These are phyloP conservation scores for Claviceps citrina DNA, from an alignment of 2,329 filamentous ascomycete species.

Conservation along the genomic window DNA sequence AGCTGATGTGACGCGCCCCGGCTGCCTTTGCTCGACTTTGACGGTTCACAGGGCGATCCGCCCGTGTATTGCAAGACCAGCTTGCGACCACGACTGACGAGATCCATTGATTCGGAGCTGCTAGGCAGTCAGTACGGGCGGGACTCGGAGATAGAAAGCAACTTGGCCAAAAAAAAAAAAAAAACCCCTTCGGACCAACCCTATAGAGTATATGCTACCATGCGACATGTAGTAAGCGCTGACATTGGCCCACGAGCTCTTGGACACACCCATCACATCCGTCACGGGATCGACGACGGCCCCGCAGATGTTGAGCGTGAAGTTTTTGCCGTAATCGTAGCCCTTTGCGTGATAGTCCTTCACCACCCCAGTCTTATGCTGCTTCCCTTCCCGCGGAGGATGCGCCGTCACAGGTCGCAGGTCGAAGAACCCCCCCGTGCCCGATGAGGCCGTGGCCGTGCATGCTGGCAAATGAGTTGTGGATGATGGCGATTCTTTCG, in stretches of 20 bases:
- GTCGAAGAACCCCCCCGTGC: slow-evolving; percentile 44
- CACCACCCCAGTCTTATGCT: slow-evolving; percentile 25
- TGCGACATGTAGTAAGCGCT: slow-evolving; percentile 60
- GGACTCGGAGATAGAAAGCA: background rate
- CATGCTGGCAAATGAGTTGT: slow-evolving; percentile 33
- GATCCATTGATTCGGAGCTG: slow-evolving; percentile 32
- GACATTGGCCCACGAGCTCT: slow-evolving; percentile 51
- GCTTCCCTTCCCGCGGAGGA: slow-evolving; percentile 27
- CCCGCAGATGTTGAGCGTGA: slow-evolving; percentile 69
- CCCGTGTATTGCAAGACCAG: slow-evolving; percentile 62
- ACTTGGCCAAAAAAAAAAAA: too few species aligned
- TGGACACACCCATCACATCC: slow-evolving; percentile 48
- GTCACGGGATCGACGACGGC: slow-evolving; percentile 53
- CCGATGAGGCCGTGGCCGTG: slow-evolving; percentile 39
- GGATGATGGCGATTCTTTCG: slow-evolving; percentile 23
- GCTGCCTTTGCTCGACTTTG: slow-evolving; percentile 20
- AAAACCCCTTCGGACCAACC: slow-evolving; percentile 32
- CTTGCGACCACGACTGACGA: slow-evolving; percentile 52
- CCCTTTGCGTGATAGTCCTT: slow-evolving; percentile 50
- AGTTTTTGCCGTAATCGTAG: slow-evolving; percentile 66
- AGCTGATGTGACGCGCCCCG: background rate
- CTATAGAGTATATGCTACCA: slow-evolving; percentile 57
- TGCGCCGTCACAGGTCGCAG: slow-evolving; percentile 39
- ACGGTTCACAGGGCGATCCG: slow-evolving; percentile 53
- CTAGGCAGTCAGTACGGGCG: background rate